Base-by-base conservation (phyloP, 352 stramenopile genomes). In the Sclerospora graminicola region DNA sequence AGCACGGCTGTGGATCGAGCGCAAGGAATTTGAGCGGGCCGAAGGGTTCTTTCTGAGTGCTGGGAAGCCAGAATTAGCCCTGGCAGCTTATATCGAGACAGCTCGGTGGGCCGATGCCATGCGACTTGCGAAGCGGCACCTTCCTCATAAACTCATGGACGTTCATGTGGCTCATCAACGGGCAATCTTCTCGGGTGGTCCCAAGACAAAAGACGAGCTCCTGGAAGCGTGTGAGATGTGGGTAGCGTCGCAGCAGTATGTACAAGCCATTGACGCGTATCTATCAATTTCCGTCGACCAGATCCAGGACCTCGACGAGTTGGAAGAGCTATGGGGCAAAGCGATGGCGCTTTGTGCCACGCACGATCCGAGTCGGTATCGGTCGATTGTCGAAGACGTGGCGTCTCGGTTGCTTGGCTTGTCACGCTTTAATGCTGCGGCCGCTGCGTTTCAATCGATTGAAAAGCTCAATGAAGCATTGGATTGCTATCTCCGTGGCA, bases 11-110 rank as follows among this genome's bases (percentile, higher is more conserved):
- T 89, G 70, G 60, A 82, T 87, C 32, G 84, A 93, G 23, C 63
- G 66, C 16, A 92, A 93, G 38, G 82, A 97, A 50, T 85, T 84
- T 48, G 66, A 84, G 29, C 61, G n/a, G n/a, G n/a, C 76, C 0
- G 91, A 97, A 57, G 72, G 82, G 0, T 89, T 97, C 38, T 97
- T 95, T 63, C 46, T 97, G 0, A 85, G 80, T 38, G 89, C 86
- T 4, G 81, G 80, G 4, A 95, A 96, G 43, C 89, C 89, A 1
- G 89, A 97, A 42, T 60, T 95, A 5, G 85, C 87, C 2, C 60
- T n/a, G n/a, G n/a, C n/a, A n/a, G n/a, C n/a, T n/a, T n/a, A n/a
- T n/a, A n/a, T n/a, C n/a, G n/a, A n/a, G n/a, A n/a, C n/a, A n/a
- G n/a, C n/a, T n/a, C n/a, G n/a, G n/a, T n/a, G n/a, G n/a, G n/a